Base-by-base conservation (phyloP, 805 yeast genomes). In the Tetrapisispora nanseiensis region DNA sequence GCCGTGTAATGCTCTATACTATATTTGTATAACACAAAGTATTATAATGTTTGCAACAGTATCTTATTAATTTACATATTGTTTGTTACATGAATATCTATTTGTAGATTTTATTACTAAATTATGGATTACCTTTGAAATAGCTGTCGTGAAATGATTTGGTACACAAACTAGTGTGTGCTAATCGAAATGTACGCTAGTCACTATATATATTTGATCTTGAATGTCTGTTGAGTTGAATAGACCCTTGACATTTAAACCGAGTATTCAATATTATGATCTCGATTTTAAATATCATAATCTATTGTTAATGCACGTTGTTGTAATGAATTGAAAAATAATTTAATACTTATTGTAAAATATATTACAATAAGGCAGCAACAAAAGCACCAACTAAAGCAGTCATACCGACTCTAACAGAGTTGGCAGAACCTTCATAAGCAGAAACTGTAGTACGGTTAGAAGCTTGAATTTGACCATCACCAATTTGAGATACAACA, bases 391-490 rank as follows among this genome's bases (percentile, higher is more conserved):
- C 39, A 19, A 28, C 20, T 16, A 37, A 5, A 13, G 41, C 44
- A 32, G 38, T 31, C 7, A 39, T 30, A 21, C 41, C 41, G 12
- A 34, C 32, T 22, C 21, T 33, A 16, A 22, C 36, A 33, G 18
- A 16, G 33, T 42, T 42, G 19, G 31, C 43, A 35, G 20, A 30
- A 35, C 33, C 45, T 13, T 22, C 19, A 26, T 27, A 42, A 11
- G 42, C 27, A 8, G 27, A 3, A 29, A 42, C 15, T 12, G 34
- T 16, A 5, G 27, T 33, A 15, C 16, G 13, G 22, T 23, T 24
- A 15, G 30, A 13, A 18, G 38, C 38, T 37, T 29, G 34, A 15
- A 27, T 27, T 29, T 33, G 29, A 29, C 30, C 23, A 21, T 28
- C 30, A 13, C 24, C 10, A 13, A 33, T 40, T 40, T 33, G 33